These are phyloP conservation scores for Teratosphaeria nubilosa DNA, from an alignment of 2,329 filamentous ascomycete species.

Conservation along the genomic window DNA sequence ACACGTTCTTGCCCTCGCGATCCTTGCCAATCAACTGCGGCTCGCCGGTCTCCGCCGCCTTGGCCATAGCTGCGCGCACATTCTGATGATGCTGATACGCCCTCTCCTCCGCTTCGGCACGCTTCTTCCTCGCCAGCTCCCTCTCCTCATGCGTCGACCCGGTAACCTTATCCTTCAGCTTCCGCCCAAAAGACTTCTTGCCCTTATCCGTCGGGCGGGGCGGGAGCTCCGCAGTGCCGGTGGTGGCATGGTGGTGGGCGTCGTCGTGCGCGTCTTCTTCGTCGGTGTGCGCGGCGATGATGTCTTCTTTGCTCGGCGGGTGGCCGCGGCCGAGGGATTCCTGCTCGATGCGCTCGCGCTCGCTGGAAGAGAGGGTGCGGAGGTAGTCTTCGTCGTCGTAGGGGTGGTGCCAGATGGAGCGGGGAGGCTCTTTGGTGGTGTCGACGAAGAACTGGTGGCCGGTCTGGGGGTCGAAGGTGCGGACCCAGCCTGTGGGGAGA, in stretches of 20 bases:
- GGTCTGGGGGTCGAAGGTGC: constrained; percentile 44
- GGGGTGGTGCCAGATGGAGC: constrained; percentile 52
- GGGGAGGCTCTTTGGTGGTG: constrained; percentile 43
- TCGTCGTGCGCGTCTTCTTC: constrained; percentile 30
- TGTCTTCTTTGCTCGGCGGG: constrained; percentile 27
- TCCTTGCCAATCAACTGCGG: constrained; percentile 48
- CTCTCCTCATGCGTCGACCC: constrained; percentile 47
- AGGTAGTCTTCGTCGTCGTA: constrained; percentile 50
- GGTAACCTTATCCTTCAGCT: constrained; percentile 51
- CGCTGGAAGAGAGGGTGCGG: constrained; percentile 35
- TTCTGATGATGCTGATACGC: constrained; percentile 44
- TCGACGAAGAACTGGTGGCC: constrained; percentile 56
- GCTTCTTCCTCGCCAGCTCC: constrained; percentile 33
- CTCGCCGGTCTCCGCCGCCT: constrained; percentile 44
- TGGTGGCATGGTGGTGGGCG: constrained; percentile 19
- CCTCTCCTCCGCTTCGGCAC: constrained; percentile 41
- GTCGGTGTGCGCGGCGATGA: constrained; percentile 37
- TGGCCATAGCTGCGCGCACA: constrained; percentile 41
- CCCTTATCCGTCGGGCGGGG: constrained; percentile 21
- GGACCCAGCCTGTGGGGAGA: constrained; percentile 47
- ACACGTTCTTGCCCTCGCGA: constrained; percentile 44
- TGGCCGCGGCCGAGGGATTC: constrained; percentile 28
- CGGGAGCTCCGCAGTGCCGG: constrained; percentile 10
- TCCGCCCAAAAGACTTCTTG: constrained; percentile 38
- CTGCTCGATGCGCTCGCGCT: constrained; percentile 39